phyloP scores from a whole-genome alignment of 2,329 filamentous ascomycete species.

The Apiospora arundinis region DNA sequence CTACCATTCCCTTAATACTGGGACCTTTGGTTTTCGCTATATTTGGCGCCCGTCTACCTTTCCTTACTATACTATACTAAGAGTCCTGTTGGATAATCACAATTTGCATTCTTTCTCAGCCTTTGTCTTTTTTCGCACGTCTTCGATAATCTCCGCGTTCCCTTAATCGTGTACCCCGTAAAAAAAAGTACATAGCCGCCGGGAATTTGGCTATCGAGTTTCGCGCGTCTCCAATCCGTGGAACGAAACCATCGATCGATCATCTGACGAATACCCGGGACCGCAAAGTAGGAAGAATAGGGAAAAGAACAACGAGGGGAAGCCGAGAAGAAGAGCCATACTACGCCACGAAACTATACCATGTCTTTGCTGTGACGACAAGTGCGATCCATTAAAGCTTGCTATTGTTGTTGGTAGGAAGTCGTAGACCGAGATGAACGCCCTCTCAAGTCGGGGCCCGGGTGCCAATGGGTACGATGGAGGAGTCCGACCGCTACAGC shows the following conservation, averaged over 20 bases:
- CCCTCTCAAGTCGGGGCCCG: conserved; percentile 38
- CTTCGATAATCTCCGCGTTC: conserved; percentile 24
- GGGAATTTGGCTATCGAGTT: conserved; percentile 8
- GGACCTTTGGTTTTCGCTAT: not conserved
- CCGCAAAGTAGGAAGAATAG: not conserved
- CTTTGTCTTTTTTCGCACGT: conserved; percentile 6
- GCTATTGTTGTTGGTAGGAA: conserved; percentile 8
- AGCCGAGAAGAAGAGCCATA: not conserved
- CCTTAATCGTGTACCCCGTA: conserved; percentile 9
- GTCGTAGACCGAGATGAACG: conserved; percentile 24
- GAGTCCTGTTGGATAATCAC: not conserved
- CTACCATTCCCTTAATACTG: not conserved
- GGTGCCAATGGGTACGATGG: conserved; percentile 41
- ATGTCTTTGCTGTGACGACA: conserved; percentile 12
- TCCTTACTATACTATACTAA: not conserved
- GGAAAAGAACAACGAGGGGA: not conserved
- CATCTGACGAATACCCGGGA: conserved; percentile 17
- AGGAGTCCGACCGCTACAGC: conserved; percentile 18
- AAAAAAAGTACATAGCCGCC: conserved; percentile 15
- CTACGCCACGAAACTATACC: conserved; percentile 2
- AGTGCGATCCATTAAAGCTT: conserved; percentile 12
- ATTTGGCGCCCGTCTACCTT: not conserved
- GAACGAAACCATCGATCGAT: conserved; percentile 16
- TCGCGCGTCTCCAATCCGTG: not conserved
- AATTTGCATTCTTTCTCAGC: not conserved